Base-by-base conservation (phyloP, 1,284 basidiomycete genomes). In the Porodaedalea pini region DNA sequence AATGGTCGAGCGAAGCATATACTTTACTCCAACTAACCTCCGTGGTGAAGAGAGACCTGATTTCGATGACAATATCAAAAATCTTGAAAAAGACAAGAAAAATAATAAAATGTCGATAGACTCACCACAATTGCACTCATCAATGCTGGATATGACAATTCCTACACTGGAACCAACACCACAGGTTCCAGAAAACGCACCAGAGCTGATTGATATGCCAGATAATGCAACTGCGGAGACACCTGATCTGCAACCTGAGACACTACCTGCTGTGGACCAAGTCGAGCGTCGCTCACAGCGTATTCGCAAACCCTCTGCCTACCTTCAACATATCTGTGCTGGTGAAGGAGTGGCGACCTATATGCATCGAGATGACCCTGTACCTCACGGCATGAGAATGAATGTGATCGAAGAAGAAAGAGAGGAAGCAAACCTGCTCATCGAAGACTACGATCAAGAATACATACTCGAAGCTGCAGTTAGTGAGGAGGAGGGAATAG, bases 1-100 rank as follows among this genome's bases (percentile, higher is more conserved):
- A 23, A 51, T 17, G 8, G 39, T 54, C 11, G 59, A 62, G n/a
- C 47, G 63, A 11, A 57, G 60, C 44, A 50, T 64, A 15, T n/a
- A 19, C 21, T 64, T 64, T 52, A 17, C 40, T 41, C 11, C 32
- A 0, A 25, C 5, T 2, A 23, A 13, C n/a, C 19, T n/a, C 23
- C 11, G 25, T 4, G 57, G 29, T 19, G 36, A 45, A 19, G 48
- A 25, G 32, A 25, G 21, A 17, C 15, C 6, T 11, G 45, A 44
- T 6, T n/a, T 23, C 11, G 41, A 48, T 11, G 44, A 31, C 31
- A 15, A 23, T 19, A 6, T 25, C 31, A 15, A 5, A 25, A 3
- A 47, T 6, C 36, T n/a, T n/a, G n/a, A 37, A 37, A 37, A 37
- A 8, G n/a, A 37, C 36, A 8, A 37, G 36, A 8, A 37, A 37